Percentiles rank a stretch among this genome's conserved stretches.
These are phyloP conservation scores for Hibiscus syriacus DNA, from an alignment of 345 rosid species.

Conservation along the genomic window DNA sequence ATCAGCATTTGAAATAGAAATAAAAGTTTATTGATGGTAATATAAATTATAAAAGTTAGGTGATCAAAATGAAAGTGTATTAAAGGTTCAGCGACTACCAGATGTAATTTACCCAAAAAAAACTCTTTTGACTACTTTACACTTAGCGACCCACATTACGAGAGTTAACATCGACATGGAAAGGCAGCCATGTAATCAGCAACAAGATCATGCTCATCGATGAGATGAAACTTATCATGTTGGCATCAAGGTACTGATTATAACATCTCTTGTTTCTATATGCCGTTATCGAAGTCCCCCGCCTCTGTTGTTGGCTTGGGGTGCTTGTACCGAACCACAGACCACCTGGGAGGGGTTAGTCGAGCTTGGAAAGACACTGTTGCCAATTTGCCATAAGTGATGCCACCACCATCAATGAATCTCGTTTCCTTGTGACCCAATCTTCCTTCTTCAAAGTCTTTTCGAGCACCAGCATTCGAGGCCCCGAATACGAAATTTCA, in stretches of 20 bases:
- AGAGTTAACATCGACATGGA: slow-evolving; percentile 26
- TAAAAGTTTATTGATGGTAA: too few relatives aligned
- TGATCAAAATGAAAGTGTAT: too few relatives aligned
- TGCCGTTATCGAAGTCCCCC: slow-evolving; percentile 6
- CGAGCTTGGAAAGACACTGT: slow-evolving; percentile 31
- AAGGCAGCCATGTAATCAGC: slow-evolving; percentile 25
- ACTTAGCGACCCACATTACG: slow-evolving; percentile 27
- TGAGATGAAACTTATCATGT: slow-evolving; percentile 15
- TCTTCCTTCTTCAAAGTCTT: slow-evolving; percentile 1
- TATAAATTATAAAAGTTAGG: too few relatives aligned
- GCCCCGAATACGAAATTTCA: neutral
- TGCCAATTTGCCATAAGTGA: slow-evolving; percentile 22
- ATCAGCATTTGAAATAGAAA: too few relatives aligned
- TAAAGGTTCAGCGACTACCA: too few relatives aligned
- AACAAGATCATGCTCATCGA: slow-evolving; percentile 28
- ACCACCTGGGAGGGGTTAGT: slow-evolving; percentile 24
- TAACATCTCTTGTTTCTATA: neutral
- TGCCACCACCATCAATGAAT: slow-evolving; percentile 26
- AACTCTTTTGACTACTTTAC: too few relatives aligned
- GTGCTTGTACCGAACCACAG: neutral
- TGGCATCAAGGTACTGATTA: slow-evolving; percentile 4
- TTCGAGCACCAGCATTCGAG: neutral
- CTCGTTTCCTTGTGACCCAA: slow-evolving; percentile 21
- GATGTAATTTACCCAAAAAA: too few relatives aligned
- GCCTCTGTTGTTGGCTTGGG: neutral